Base-by-base conservation (phyloP, 139 green algal genomes). In the Auxenochlorella protothecoides region DNA sequence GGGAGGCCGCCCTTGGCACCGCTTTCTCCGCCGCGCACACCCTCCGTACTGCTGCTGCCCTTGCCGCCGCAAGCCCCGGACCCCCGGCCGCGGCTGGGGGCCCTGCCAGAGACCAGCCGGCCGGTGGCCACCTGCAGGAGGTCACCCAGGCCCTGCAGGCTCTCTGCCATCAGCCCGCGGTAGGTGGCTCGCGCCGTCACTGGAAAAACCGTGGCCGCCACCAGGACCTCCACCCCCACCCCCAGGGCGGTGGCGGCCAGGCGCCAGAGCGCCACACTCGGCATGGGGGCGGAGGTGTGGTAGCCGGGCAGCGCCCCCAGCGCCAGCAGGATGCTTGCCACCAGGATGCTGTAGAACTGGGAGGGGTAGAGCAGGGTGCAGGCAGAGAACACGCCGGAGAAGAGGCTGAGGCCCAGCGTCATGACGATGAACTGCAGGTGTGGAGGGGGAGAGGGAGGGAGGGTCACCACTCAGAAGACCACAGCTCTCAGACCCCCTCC, bases 231-330 rank as follows among this genome's bases (percentile, higher is more conserved):
- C 4, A 72, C 11, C 10, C 6, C 66, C 61, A 78, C 73, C 2
- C 67, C 73, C 6, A 78, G 16, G 7, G 55, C 67, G 3, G 60
- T 78, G 54, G 44, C 63, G 13, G 55, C 61, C 61, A 63, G 15
- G 2, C 73, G 61, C 73, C 73, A 78, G 61, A 78, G 61, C 12
- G 73, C 67, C 13, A 73, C 16, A 6, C 51, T 6, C 6, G 67
- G 67, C 61, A 16, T 4, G 2, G 61, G 11, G 3, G 12, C 2
- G 67, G 65, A 11, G 16, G 4, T 53, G 51, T 63, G 4, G 16
- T 65, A 78, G 16, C 73, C 73, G 2, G 73, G 67, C 53, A 73
- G 67, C 54, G 73, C 73, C 4, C 55, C 60, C 52, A 73, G 27
- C 5, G 15, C 60, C 67, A 78, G 53, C 2, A 70, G 67, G 15